Base-by-base conservation (phyloP, 768 basidiomycete species). In the Suillus cothurnatus region DNA sequence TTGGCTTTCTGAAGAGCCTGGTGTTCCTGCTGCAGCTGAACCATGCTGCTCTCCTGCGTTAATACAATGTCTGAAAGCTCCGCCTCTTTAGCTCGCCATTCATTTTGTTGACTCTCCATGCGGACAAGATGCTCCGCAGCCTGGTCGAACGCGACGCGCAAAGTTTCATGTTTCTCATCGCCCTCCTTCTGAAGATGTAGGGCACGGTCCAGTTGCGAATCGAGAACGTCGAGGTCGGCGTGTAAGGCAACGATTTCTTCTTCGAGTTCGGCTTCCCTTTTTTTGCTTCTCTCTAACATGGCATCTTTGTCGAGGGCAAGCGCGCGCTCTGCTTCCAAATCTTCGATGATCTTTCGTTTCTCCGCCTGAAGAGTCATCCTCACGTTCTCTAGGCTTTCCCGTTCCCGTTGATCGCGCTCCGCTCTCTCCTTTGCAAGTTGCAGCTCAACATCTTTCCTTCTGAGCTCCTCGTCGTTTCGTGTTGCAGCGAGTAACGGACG, bases 401-500 rank as follows among this genome's bases (percentile, higher is more conserved):
- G 85, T 77, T 96, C 97, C 64, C 84, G 84, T 69, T 91, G 88
- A 64, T 99, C 97, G 34, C 91, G 85, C 72, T 96, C 94, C 0
- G 94, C 94, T 9, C 92, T 83, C 72, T 97, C 95, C 72, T 89
- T 91, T 62, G 88, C 85, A 57, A 95, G 79, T 1, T 85, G 80
- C 15, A 98, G 80, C 72, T 99, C 97, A 2, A 88, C 82, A 62
- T 95, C 93, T 75, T 97, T 97, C 76, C 86, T 85, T 19, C 92
- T 85, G 6, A 99, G 84, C 73, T 97, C 97, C 47, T 96, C 95
- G 72, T 99, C 97, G 67, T 88, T 92, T 21, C 95, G 83, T 2
- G 97, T 97, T 0, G 96, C 96, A 26, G 94, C 94, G 36, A 99
- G 84, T 17, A 99, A 76, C 0, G 97, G 97, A 39, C 96, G 92